Conservation (phyloP, 495 filamentous ascomycete genomes). For the Oleoguttula mirabilis region DNA sequence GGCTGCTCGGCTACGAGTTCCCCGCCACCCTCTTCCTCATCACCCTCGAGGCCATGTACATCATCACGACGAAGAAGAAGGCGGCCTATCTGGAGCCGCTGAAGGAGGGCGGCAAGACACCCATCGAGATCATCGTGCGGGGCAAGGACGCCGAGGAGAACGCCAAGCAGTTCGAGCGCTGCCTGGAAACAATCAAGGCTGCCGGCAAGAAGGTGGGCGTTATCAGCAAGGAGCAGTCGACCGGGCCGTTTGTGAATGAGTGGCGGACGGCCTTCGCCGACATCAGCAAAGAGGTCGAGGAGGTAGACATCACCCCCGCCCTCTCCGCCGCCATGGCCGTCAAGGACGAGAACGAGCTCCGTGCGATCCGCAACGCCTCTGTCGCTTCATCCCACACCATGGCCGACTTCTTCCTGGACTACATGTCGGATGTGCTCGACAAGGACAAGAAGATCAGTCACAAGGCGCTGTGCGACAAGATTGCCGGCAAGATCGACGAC, state of each 20-base stretch:
- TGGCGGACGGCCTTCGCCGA: constrained; percentile 76
- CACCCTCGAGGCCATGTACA: constrained; percentile 73
- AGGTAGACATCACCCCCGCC: constrained; percentile 73
- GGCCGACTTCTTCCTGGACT: constrained; percentile 88
- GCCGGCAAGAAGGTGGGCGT: constrained; percentile 86
- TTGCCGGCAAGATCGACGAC: constrained; percentile 84
- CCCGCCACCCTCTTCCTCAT: constrained; percentile 87
- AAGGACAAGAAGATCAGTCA: constrained; percentile 95
- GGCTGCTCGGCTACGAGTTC: constrained; percentile 97
- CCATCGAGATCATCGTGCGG: constrained; percentile 76
- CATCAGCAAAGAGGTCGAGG: constrained; percentile 70
- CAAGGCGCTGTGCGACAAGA: constrained; percentile 64
- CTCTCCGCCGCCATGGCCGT: constrained; percentile 78
- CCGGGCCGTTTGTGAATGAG: constrained; percentile 85
- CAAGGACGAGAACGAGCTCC: constrained; percentile 92
- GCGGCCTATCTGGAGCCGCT: constrained; percentile 88
- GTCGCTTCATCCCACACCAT: constrained; percentile 84
- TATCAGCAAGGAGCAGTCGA: constrained; percentile 67
- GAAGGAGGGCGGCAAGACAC: constrained; percentile 72
- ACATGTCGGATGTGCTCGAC: constrained; percentile 91
- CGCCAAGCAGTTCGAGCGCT: constrained; percentile 70
- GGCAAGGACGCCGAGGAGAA: constrained; percentile 86
- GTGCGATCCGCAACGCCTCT: constrained; percentile 83
- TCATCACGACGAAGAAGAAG: constrained; percentile 95
- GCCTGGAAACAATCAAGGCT: constrained; percentile 70